Evolutionary conservation across 441 rosid species (phyloP), one percentile per base, ranked within the genome.

Genomic region (Populus tomentosa): DNA sequence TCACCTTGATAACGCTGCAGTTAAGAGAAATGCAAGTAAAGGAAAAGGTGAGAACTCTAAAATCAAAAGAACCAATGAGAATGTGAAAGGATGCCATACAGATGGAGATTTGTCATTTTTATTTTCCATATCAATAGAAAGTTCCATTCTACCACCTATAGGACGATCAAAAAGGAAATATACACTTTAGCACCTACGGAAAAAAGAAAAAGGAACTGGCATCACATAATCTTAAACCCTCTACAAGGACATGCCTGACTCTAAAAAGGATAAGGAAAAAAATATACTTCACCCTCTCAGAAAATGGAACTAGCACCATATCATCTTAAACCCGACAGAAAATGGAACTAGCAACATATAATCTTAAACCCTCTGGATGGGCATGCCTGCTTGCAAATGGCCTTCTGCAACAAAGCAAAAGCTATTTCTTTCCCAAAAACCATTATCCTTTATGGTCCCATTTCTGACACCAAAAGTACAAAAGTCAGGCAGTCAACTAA

Each of bases 1-100:
- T 94, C 88, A 77, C 92, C 98, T 87, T 90, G 81, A 85, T 87
- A 96, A 83, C 91, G 98, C 98, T 96, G 95, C 73, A 63, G 76
- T 75, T 38, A 63, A 77, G 28, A 82, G 40, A 36, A 71, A 61
- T 56, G 56, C 38, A 9, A 53, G 14, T 59, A 73, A 50, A 14
- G 56, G 56, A 50, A 50, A 4, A 50, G 7, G 56, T 14, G 20
- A 50, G 56, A 14, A 50, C 56, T 50, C 18, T 50, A 50, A 50
- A 50, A 50, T 14, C 6, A 50, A 50, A 50, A 50, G 6, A 50
- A 4, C 20, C 20, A 16, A 14, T 50, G 56, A 50, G 56, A 50
- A 50, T 16, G 7, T 50, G 56, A 50, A 50, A 50, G 56, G 56
- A 50, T 50, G 56, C 56, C 18, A 50, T 4, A 50, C 56, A 16